These are phyloP conservation scores for Atractiella rhizophila DNA, from an alignment of 768 basidiomycete species.

Conservation along the genomic window DNA sequence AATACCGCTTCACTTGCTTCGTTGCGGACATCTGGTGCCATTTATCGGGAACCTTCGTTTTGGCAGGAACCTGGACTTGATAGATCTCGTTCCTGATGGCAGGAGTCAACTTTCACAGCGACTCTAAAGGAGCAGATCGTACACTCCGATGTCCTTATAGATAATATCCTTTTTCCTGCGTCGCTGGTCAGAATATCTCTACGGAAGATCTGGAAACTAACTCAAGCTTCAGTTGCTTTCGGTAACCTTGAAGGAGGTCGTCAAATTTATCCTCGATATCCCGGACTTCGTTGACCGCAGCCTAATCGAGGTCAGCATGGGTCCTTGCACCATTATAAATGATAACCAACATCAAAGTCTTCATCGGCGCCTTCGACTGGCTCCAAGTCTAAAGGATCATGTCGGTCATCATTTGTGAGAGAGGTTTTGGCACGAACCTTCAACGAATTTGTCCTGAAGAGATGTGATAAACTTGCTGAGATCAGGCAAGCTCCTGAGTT, in stretches of 20 bases:
- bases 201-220: not conserved
- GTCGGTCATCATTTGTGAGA: slow-evolving; percentile 21
- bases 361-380: slow-evolving; percentile 68
- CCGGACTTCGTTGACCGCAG: slow-evolving; percentile 42
- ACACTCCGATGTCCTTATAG: too few species aligned
- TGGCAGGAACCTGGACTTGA: slow-evolving; percentile 12
- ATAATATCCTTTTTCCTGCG: too few species aligned
- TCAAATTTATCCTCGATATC: slow-evolving; percentile 47
- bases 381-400: slow-evolving; percentile 33
- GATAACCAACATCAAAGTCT: slow-evolving; percentile 41
- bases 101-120: not conserved
- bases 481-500: slow-evolving; percentile 61
- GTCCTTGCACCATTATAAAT: too few species aligned
- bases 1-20: slow-evolving; percentile 50
- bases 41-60: slow-evolving; percentile 30
- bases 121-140: too few species aligned
- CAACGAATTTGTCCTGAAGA: slow-evolving; percentile 30
- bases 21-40: slow-evolving; percentile 41
- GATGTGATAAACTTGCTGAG: slow-evolving; percentile 43
- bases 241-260: slow-evolving; percentile 36
- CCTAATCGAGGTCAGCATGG: slow-evolving; percentile 22
- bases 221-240: slow-evolving; percentile 35
- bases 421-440: slow-evolving; percentile 12
- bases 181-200: not conserved
- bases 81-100: slow-evolving; percentile 18